Percentiles rank a stretch among this genome's conserved stretches.
Conservation (phyloP, 192 early-diverging fungal genomes). For the Mortierella claussenii region DNA sequence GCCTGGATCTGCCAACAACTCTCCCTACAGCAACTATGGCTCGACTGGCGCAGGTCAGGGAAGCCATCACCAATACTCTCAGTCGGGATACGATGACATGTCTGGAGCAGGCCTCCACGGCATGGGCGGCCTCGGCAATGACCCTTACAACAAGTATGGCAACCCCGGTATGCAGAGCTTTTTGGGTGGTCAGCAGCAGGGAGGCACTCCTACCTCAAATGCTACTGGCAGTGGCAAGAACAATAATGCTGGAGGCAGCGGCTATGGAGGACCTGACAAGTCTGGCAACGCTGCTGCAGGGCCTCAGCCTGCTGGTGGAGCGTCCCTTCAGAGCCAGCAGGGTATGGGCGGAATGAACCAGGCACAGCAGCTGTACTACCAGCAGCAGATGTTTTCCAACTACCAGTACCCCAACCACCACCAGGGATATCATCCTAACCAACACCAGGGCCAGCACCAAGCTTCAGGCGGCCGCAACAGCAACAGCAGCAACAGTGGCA, state of each 20-base stretch:
- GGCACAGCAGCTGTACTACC: conserved; percentile 36
- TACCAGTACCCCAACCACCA: conserved; percentile 63
- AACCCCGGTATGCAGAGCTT: conserved; percentile 48
- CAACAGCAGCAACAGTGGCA: conserved; percentile 27
- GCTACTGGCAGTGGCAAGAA: conserved; percentile 17
- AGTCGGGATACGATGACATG: conserved; percentile 48
- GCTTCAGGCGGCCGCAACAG: conserved; percentile 38
- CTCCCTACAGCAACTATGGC: conserved; percentile 53
- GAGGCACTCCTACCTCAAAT: conserved; percentile 2
- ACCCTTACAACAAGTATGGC: conserved; percentile 40
- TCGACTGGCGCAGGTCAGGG: conserved; percentile 36
- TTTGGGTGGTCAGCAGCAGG: conserved; percentile 50
- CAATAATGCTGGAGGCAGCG: not conserved
- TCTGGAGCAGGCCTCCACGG: conserved; percentile 46
- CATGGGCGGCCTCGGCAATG: conserved; percentile 36
- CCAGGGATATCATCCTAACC: conserved; percentile 48
- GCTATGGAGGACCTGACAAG: conserved; percentile 25
- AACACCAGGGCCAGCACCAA: conserved; percentile 47
- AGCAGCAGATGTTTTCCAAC: conserved; percentile 62
- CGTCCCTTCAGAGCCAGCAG: conserved; percentile 45
- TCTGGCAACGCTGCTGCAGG: conserved; percentile 4
- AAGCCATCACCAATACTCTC: conserved; percentile 49
- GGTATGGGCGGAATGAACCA: conserved; percentile 21
- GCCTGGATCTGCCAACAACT: conserved; percentile 48
- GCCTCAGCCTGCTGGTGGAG: conserved; percentile 22